A percentile compares a stretch with the other conserved stretches of the same genome.
These are phyloP conservation scores for Lenzites betulinus DNA, from an alignment of 768 basidiomycete genomes.

Conservation along the genomic window DNA sequence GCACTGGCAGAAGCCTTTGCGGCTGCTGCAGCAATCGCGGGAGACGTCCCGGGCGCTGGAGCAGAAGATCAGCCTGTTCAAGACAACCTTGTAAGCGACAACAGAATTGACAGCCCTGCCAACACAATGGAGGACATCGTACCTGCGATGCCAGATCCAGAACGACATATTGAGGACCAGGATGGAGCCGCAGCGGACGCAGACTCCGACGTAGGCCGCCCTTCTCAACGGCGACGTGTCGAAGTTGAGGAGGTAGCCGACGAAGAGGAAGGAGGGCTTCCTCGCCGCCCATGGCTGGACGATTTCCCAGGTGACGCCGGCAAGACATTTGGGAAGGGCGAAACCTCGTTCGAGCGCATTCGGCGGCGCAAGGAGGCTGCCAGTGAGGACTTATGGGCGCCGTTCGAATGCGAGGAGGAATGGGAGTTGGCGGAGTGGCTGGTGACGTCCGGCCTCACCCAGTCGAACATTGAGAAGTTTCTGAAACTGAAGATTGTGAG, in stretches of 20 bases:
- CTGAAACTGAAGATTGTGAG: slow-evolving; percentile 35
- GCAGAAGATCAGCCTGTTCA: too few species aligned
- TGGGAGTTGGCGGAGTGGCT: slow-evolving; percentile 38
- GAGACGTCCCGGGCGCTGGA: too few species aligned
- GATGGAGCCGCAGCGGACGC: too few species aligned
- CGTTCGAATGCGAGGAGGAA: slow-evolving; percentile 36
- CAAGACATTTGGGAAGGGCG: neutral
- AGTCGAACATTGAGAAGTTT: slow-evolving; percentile 32
- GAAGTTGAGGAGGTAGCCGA: slow-evolving; percentile 21
- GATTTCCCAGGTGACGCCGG: slow-evolving; percentile 14
- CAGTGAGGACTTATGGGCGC: slow-evolving; percentile 14
- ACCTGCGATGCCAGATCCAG: too few species aligned
- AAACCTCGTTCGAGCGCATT: slow-evolving; percentile 23
- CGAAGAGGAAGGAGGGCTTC: slow-evolving; percentile 15
- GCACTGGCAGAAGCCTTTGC: too few species aligned
- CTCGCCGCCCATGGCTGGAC: slow-evolving; percentile 6
- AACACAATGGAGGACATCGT: too few species aligned
- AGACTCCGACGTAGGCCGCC: too few species aligned
- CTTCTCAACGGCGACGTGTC: too few species aligned
- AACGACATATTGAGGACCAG: too few species aligned
- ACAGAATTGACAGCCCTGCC: too few species aligned
- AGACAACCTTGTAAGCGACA: too few species aligned
- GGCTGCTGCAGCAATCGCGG: too few species aligned
- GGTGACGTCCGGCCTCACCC: slow-evolving; percentile 31
- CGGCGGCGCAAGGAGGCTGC: neutral